Evolutionary conservation across 2,329 filamentous ascomycete genomes (phyloP).

Genomic region (Dactylellina sp.): DNA sequence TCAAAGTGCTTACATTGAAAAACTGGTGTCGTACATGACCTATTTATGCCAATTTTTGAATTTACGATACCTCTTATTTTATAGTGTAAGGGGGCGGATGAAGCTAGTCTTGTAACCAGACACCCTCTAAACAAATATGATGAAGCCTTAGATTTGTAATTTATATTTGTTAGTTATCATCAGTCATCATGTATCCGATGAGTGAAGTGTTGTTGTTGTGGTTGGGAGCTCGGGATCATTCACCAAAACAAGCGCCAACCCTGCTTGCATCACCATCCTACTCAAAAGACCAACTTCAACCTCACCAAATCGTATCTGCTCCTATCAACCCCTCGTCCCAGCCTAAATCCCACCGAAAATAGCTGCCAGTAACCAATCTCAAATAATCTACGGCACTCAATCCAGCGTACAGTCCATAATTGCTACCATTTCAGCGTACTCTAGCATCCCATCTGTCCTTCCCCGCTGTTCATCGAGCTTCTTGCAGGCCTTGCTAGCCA

Average conservation of each 20-base stretch:
- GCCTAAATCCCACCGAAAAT: conserved; percentile 20
- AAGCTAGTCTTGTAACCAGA: too few species aligned
- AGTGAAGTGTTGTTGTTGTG: conserved; percentile 45
- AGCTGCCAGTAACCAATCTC: conserved; percentile 17
- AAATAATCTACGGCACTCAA: conserved; percentile 24
- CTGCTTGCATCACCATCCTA: conserved; percentile 53
- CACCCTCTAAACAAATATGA: too few species aligned
- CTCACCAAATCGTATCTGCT: conserved; percentile 20
- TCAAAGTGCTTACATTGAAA: too few species aligned
- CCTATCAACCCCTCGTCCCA: conserved; percentile 12
- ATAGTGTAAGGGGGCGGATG: too few species aligned
- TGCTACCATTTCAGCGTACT: conserved; percentile 17
- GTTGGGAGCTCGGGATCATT: conserved; percentile 36
- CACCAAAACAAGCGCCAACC: conserved; percentile 50
- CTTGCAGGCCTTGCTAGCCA: conserved; percentile 21
- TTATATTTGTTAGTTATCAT: too few species aligned
- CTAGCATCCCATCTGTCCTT: conserved; percentile 25
- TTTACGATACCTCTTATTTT: too few species aligned
- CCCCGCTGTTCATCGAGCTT: conserved; percentile 44
- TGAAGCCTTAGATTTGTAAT: too few species aligned
- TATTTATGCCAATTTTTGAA: too few species aligned
- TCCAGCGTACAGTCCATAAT: conserved; percentile 13
- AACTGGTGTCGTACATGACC: too few species aligned
- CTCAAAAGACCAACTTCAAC: conserved; percentile 46
- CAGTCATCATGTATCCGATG: background rate